Evolutionary conservation across 345 rosid species (phyloP).

Genomic region (Eucalyptus virginea): DNA sequence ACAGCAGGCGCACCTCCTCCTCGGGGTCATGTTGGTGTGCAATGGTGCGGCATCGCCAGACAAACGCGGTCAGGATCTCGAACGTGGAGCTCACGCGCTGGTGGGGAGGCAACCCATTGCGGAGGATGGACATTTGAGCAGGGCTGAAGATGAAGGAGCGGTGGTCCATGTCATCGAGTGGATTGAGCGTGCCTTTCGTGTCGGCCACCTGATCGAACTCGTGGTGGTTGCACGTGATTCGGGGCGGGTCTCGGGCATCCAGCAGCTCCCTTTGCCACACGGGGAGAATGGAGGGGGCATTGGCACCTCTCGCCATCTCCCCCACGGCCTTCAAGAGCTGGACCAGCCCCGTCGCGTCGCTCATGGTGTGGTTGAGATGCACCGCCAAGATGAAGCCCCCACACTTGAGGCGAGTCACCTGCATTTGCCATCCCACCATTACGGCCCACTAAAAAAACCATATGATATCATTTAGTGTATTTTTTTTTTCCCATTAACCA

Average conservation of each 20-base stretch:
- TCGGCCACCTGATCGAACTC: neutral
- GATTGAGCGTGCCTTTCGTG: neutral
- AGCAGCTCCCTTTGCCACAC: constrained; percentile 40
- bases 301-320: constrained; percentile 24
- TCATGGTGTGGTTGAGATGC: neutral
- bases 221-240: neutral
- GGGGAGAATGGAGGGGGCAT: constrained; percentile 16
- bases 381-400: neutral
- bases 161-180: neutral
- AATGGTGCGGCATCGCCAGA: constrained; percentile 11
- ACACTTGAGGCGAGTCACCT: constrained; percentile 6
- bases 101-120: neutral
- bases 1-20: neutral
- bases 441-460: neutral
- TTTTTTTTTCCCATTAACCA: neutral
- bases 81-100: neutral
- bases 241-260: constrained; percentile 1
- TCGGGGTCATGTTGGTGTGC: neutral
- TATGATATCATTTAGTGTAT: no score
- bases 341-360: neutral
- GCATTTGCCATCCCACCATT: neutral
- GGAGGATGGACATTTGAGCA: neutral
- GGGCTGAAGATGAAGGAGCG: constrained; percentile 4
- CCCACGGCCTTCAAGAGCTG: neutral
- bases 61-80: neutral